phyloP scores from a whole-genome alignment of 441 rosid genomes.

The Aquilaria agallochum region DNA sequence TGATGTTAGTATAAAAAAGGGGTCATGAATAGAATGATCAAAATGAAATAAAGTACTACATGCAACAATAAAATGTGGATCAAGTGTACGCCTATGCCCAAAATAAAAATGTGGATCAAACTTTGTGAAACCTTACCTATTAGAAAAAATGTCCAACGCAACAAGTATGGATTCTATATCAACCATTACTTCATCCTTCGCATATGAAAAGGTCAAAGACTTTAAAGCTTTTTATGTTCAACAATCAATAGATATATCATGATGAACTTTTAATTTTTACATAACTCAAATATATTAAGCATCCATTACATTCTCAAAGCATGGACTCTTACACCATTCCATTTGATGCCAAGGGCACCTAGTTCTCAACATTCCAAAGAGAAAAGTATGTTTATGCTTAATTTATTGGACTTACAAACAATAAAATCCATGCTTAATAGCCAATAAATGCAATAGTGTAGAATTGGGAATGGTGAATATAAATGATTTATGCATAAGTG shows the following conservation, averaged over 20 bases:
- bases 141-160: constrained; percentile 90
- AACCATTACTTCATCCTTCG: constrained; percentile 80
- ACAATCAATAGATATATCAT: constrained; percentile 10
- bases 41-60: constrained; percentile 1
- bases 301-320: no score
- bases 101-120: constrained; percentile 2
- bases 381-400: no score
- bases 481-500: no score
- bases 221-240: constrained; percentile 13
- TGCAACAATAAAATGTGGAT: background rate
- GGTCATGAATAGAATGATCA: no score
- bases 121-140: constrained; percentile 35
- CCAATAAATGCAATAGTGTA: no score
- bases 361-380: no score
- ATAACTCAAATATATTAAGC: background rate
- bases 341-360: no score
- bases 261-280: background rate
- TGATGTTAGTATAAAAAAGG: no score
- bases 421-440: no score
- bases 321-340: no score
- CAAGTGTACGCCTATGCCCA: background rate
- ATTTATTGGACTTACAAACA: no score
- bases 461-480: no score
- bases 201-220: constrained; percentile 12
- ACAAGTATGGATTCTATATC: constrained; percentile 71